Percentiles rank a stretch among this genome's conserved stretches.
Evolutionary conservation across 768 basidiomycete genomes (phyloP).

Genomic region (Rhizopogon sp.): DNA sequence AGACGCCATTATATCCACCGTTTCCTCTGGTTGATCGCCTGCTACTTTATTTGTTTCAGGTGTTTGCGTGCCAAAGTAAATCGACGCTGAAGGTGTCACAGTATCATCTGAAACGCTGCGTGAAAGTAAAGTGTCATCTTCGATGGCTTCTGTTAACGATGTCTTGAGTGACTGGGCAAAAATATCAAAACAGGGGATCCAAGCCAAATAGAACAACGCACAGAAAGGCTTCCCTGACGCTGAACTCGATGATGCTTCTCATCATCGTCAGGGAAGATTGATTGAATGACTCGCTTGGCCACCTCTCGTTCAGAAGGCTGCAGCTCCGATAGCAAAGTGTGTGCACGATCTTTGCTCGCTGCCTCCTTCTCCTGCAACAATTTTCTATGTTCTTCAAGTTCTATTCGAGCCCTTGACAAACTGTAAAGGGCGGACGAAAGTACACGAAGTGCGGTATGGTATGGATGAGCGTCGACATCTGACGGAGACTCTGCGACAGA

Average conservation of each 20-base stretch:
- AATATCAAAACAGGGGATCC: background rate
- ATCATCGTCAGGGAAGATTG: conserved; percentile 50
- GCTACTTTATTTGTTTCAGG: background rate
- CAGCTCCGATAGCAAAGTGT: conserved; percentile 53
- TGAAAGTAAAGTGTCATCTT: conserved; percentile 42
- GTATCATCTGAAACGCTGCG: conserved; percentile 21
- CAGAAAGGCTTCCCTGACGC: conserved; percentile 55
- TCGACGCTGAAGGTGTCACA: conserved; percentile 11
- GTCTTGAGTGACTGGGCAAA: conserved; percentile 37
- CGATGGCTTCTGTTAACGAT: conserved; percentile 41
- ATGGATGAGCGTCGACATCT: conserved; percentile 46
- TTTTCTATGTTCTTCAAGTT: conserved; percentile 58
- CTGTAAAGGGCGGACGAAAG: conserved; percentile 64
- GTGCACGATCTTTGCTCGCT: conserved; percentile 45
- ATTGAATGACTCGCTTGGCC: conserved; percentile 61
- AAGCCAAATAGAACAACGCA: conserved; percentile 25
- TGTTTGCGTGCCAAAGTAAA: background rate
- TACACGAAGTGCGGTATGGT: conserved; percentile 62
- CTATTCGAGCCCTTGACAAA: conserved; percentile 49
- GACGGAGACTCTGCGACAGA: conserved; percentile 40
- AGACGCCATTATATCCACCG: background rate
- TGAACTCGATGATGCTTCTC: conserved; percentile 43
- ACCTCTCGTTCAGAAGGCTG: conserved; percentile 59
- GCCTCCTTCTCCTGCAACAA: conserved; percentile 56
- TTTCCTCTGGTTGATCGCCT: background rate